Evolutionary conservation across 139 green algal genomes (phyloP), one percentile per base, ranked within the genome.

Genomic region (Chlamydomonas asymmetrica): DNA sequence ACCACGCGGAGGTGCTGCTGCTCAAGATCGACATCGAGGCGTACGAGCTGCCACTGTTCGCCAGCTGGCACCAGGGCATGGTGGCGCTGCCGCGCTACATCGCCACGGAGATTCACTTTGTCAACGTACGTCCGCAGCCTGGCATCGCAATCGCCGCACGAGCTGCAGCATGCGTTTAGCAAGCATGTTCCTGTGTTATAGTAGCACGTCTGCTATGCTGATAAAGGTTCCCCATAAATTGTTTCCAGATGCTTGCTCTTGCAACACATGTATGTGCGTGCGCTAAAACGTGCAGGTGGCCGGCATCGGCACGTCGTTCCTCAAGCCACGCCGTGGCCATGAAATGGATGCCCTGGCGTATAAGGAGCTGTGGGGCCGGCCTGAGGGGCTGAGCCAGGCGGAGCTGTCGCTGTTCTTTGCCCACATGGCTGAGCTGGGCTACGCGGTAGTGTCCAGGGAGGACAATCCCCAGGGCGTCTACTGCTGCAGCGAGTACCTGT

Each of bases 401-500:
- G 48, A 62, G 8, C 27, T 73, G 66, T 25, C 43, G 43, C 48
- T 73, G 32, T 23, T 73, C 48, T 49, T 73, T 2, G 48, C 62
- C 48, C 66, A 73, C 66, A 32, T 73, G 31, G 66, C 66, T 18
- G 48, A 48, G 45, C 49, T 73, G 29, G 66, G 66, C 23, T 73
- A 73, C 48, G 66, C 31, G 5, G 16, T 63, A 1, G 66, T 73
- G 31, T 35, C 31, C 4, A 32, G 48, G 32, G 66, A 73, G 48
- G 48, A 62, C 49, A 73, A 73, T 48, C 66, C 66, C 5, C 34
- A 35, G 22, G 31, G 48, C 16, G 39, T 37, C 18, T 31, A 35
- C 5, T 73, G 66, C 66, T 73, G 66, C 43, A 7, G 48, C 4
- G 66, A 73, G 45, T 48, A 63, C 20, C 66, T 73, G 45, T n/a